Evolutionary conservation across 139 green algal species (phyloP), one percentile per base, ranked within the genome.

Genomic region (Picochlorum sp.): DNA sequence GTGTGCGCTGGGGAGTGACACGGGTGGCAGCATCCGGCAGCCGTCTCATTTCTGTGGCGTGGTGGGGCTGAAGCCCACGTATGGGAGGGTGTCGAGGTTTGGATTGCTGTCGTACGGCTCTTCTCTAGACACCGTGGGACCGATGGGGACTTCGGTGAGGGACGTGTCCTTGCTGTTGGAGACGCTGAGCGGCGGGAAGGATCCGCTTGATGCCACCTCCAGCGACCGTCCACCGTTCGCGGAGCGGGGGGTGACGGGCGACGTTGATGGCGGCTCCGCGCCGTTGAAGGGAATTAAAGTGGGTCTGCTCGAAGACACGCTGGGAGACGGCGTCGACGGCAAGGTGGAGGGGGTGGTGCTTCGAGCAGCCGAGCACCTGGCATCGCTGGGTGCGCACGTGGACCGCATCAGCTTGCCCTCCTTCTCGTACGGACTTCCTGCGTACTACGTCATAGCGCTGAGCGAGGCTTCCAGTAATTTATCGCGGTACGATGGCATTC

Each of bases 21-120:
- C 94, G 26, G 89, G 94, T 41, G 94, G 94, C 55, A 88, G 75
- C 75, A 94, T 99, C 24, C 75, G 94, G 3, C 90, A 96, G 77
- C 94, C 94, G 10, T 92, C 94, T 0, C 81, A 86, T 65, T 98
- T 97, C 66, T 98, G 92, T 63, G 94, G 94, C 6, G 79, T 95
- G 2, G 90, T 98, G 9, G 94, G 94, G 4, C 49, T 99, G 9
- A 99, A 99, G 81, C 94, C 94, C 6, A 97, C 85, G 2, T 99
- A 98, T 58, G 94, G 94, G 3, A 77, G 78, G 0, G 83, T 98
- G 13, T 95, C 84, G 1, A 80, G 94, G 9, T 87, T 85, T 58
- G 94, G 94, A 21, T 76, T 99, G 34, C 77, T 99, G n/a, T 81
- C 90, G 0, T 98, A 99, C 62, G 92, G 83, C 2, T 96, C 85